A percentile compares a stretch with the other conserved stretches of the same genome.
These are phyloP conservation scores for Hippophae gyantsensis DNA, from an alignment of 306 rosid species.

Conservation along the genomic window DNA sequence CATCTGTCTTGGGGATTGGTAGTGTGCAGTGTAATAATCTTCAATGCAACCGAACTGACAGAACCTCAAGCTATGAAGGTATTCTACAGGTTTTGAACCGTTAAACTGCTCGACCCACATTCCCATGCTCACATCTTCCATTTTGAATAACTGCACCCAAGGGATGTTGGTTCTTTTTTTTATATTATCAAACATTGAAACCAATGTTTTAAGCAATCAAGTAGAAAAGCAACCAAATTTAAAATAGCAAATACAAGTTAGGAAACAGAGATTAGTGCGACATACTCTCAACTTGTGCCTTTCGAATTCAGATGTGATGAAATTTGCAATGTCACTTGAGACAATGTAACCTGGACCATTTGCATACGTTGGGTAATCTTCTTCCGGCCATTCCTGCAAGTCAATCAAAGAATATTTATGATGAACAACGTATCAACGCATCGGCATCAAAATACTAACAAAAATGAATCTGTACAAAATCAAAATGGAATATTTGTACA, in stretches of 20 bases:
- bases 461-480: background rate
- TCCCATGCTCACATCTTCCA: slow-evolving; percentile 99
- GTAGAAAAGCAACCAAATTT: background rate
- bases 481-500: too few species aligned
- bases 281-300: slow-evolving; percentile 60
- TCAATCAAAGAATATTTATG: background rate
- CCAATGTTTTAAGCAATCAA: background rate
- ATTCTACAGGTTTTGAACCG: slow-evolving; percentile 45
- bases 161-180: background rate
- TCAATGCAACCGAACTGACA: slow-evolving; percentile 86
- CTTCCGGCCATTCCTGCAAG: slow-evolving; percentile 85
- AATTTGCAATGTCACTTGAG: slow-evolving; percentile 63
- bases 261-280: background rate
- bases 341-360: slow-evolving; percentile 86
- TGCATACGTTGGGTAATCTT: slow-evolving; percentile 89
- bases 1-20: slow-evolving; percentile 93
- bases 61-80: slow-evolving; percentile 62
- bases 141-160: slow-evolving; percentile 66
- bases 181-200: background rate
- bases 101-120: slow-evolving; percentile 90
- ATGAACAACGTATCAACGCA: background rate
- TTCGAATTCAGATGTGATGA: slow-evolving; percentile 61
- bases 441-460: background rate
- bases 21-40: slow-evolving; percentile 76
- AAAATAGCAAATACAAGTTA: background rate